Evolutionary conservation across 441 rosid species (phyloP), one percentile per base, ranked within the genome.

Genomic region (Theobroma grandiflorum): DNA sequence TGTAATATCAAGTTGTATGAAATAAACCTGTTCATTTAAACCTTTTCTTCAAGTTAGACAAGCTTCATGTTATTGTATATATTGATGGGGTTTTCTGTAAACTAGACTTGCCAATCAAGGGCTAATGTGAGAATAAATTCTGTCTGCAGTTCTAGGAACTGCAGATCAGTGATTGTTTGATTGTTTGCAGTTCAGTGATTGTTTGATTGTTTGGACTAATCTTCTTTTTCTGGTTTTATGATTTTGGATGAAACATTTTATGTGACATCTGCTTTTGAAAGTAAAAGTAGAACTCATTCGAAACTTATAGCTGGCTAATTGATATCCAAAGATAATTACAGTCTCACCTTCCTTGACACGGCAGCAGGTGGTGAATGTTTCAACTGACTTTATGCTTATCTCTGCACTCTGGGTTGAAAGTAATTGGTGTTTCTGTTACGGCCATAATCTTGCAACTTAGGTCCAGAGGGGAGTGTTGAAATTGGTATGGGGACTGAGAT

Each of bases 1-100:
- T 72, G 8, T 52, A 5, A n/a, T 4, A 64, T 33, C 42, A 49
- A 64, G 75, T 31, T 68, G n/a, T 15, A 37, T 71, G 74, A 61
- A 72, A 53, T 9, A 80, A 72, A 37, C 33, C 7, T 53, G 45
- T 37, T 14, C 57, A 42, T 42, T 42, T 47, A 18, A 26, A n/a
- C 53, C 68, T 35, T 20, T 16, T 2, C 3, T 37, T 72, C 35
- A 16, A 0, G 49, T 63, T 68, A 63, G 59, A 55, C 11, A 2
- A 59, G 43, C 38, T 20, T 43, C 45, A 11, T n/a, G 35, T 10
- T 67, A 52, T 20, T 67, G 35, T 67, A 4, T 67, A 43, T 20
- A 11, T 26, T 59, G 50, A n/a, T 67, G 68, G 67, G 20, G 4
- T 6, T 63, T 6, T 35, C 2, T 63, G 20, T 15, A 63, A 15